Evolutionary conservation across 352 stramenopile species (phyloP).

Genomic region (Phytophthora sojae): DNA sequence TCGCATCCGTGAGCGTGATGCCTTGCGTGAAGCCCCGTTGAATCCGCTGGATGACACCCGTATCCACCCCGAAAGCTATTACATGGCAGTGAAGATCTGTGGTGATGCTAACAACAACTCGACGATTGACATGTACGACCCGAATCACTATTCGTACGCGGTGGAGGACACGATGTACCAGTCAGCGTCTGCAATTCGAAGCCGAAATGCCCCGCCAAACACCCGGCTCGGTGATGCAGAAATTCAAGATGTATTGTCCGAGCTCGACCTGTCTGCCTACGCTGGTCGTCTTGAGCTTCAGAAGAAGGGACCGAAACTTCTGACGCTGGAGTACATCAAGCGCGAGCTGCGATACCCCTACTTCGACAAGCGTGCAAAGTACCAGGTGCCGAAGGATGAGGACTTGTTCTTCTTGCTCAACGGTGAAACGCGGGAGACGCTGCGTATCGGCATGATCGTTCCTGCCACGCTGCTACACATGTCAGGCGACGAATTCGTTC

Average conservation of each 20-base stretch:
- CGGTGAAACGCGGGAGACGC: constrained; percentile 81
- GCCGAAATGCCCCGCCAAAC: constrained; percentile 60
- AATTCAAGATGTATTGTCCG: constrained; percentile 88
- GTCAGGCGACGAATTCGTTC: constrained; percentile 85
- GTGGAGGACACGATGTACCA: constrained; percentile 94
- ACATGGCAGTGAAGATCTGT: constrained; percentile 93
- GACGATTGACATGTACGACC: constrained; percentile 92
- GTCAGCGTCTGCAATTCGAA: constrained; percentile 85
- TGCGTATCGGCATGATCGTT: constrained; percentile 88
- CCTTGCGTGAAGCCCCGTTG: constrained; percentile 82
- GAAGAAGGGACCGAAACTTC: constrained; percentile 89
- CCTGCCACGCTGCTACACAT: constrained; percentile 87
- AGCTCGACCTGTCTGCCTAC: constrained; percentile 89
- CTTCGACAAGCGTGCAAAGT: constrained; percentile 89
- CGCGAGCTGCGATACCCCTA: constrained; percentile 90
- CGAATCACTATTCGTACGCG: constrained; percentile 91
- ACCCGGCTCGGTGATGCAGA: constrained; percentile 74
- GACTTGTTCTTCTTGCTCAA: constrained; percentile 90
- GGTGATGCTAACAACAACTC: constrained; percentile 92
- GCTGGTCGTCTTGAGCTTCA: constrained; percentile 87
- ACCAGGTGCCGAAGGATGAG: constrained; percentile 84
- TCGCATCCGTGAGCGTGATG: constrained; percentile 88
- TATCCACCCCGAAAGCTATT: constrained; percentile 92
- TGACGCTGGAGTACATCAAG: constrained; percentile 91
- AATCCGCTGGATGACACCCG: constrained; percentile 90